phyloP scores from a whole-genome alignment of 257 asterid species.

The Nicotiana knightiana region DNA sequence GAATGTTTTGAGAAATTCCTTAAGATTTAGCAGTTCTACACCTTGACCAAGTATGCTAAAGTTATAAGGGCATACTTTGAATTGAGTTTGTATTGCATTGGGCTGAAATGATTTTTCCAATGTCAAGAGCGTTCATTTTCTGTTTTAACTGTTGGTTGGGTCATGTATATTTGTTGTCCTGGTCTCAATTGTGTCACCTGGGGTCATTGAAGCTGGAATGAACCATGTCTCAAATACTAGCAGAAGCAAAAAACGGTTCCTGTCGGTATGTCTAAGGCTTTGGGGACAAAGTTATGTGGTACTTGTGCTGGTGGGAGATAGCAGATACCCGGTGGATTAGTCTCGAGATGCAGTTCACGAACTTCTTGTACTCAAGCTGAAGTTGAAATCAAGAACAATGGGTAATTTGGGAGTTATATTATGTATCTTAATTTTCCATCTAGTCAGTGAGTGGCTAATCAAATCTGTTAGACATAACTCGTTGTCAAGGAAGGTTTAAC shows the following conservation, averaged over 20 bases:
- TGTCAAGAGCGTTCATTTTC: neutral
- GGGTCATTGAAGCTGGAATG: neutral
- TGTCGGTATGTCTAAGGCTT: neutral
- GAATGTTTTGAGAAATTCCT: neutral
- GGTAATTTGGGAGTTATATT: neutral
- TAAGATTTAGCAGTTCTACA: neutral
- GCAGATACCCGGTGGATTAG: neutral
- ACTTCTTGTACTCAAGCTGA: neutral
- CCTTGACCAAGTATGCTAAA: neutral
- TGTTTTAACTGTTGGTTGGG: neutral
- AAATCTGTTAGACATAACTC: neutral
- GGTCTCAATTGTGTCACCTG: neutral
- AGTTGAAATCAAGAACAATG: constrained; percentile 1
- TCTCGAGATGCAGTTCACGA: neutral
- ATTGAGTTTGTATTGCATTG: neutral
- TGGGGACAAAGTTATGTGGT: neutral
- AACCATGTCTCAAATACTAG: neutral
- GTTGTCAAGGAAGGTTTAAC: neutral
- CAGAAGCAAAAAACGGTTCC: neutral
- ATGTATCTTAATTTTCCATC: neutral
- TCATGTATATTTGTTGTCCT: neutral
- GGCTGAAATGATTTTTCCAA: constrained; percentile 2
- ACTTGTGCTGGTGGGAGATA: neutral
- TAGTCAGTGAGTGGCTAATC: neutral
- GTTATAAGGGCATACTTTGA: neutral